Conservation (phyloP, 2,329 filamentous ascomycete species). For the Lizonia empirigonia region DNA sequence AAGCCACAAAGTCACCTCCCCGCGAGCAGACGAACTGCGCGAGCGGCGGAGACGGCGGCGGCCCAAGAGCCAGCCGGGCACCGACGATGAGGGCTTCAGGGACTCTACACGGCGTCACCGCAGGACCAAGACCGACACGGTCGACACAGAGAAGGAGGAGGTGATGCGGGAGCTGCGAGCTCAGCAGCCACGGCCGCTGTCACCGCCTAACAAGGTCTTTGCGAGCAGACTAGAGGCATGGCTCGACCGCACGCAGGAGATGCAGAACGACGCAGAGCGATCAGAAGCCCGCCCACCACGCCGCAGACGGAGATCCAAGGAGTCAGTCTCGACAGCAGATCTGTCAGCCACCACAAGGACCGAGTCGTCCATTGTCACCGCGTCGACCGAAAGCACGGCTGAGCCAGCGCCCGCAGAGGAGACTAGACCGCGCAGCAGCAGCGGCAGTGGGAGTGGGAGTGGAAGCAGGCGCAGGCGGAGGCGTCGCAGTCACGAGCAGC, state of each 20-base stretch:
- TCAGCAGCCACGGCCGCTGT: slow-evolving; percentile 27
- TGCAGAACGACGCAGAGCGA: slow-evolving; percentile 1
- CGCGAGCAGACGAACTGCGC: slow-evolving; percentile 32
- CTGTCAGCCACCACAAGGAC: slow-evolving; percentile 10
- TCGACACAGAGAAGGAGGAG: slow-evolving; percentile 31
- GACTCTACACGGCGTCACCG: slow-evolving; percentile 31
- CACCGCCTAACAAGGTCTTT: slow-evolving; percentile 52
- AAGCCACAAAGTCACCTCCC: slow-evolving; percentile 16
- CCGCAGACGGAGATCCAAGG: slow-evolving; percentile 36
- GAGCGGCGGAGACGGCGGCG: slow-evolving; percentile 38
- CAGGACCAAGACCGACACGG: slow-evolving; percentile 33
- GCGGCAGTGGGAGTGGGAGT: slow-evolving; percentile 31
- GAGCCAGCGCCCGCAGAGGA: slow-evolving; percentile 23
- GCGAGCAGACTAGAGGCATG: slow-evolving; percentile 65
- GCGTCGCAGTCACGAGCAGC: slow-evolving; percentile 29
- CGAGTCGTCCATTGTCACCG: slow-evolving; percentile 37
- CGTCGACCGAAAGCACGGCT: slow-evolving; percentile 30
- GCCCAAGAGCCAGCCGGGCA: slow-evolving; percentile 32
- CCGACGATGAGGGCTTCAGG: slow-evolving; percentile 32
- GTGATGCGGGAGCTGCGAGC: slow-evolving; percentile 21
- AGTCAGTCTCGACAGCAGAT: slow-evolving; percentile 38
- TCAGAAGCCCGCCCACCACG: slow-evolving; percentile 18
- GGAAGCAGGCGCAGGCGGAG: slow-evolving; percentile 36
- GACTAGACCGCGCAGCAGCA: slow-evolving; percentile 29
- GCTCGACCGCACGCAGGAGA: slow-evolving; percentile 62